Percentiles rank a stretch among this genome's conserved stretches.
Evolutionary conservation across 2,329 filamentous ascomycete genomes (phyloP).

Genomic region (Stemphylium lycopersici): DNA sequence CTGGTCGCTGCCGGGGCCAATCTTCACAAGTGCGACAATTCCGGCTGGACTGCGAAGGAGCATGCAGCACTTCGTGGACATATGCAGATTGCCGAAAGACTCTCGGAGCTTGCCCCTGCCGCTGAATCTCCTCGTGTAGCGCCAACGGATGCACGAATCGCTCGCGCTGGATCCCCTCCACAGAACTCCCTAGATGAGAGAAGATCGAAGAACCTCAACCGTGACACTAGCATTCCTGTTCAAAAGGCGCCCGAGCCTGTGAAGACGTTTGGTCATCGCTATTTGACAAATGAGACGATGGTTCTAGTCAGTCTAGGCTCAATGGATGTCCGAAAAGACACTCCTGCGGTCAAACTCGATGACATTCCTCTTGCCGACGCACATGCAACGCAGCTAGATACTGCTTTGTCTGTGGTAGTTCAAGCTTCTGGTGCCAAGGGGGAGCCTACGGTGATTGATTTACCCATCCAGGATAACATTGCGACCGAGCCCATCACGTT

Average conservation of each 20-base stretch:
- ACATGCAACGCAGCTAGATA: slow-evolving; percentile 91
- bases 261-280: slow-evolving; percentile 95
- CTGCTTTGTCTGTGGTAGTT: slow-evolving; percentile 88
- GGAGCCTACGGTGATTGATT: slow-evolving; percentile 86
- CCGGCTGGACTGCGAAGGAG: slow-evolving; percentile 92
- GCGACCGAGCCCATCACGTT: slow-evolving; percentile 94
- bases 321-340: slow-evolving; percentile 87
- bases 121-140: slow-evolving; percentile 34
- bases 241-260: slow-evolving; percentile 73
- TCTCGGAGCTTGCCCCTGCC: slow-evolving; percentile 63
- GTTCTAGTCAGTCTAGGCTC: slow-evolving; percentile 91
- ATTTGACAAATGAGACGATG: slow-evolving; percentile 86
- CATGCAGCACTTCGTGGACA: slow-evolving; percentile 92
- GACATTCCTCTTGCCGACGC: slow-evolving; percentile 85
- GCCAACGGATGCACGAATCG: slow-evolving; percentile 35
- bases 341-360: slow-evolving; percentile 83
- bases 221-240: slow-evolving; percentile 42
- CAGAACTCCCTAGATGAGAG: slow-evolving; percentile 65
- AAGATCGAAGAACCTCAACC: slow-evolving; percentile 46
- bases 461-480: slow-evolving; percentile 92
- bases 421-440: slow-evolving; percentile 84
- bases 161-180: slow-evolving; percentile 52
- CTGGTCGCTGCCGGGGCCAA: slow-evolving; percentile 81
- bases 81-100: slow-evolving; percentile 74
- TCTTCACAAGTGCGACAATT: slow-evolving; percentile 76